phyloP scores from a whole-genome alignment of 2,329 filamentous ascomycete species.

The Allantophomopsis lycopodina region DNA sequence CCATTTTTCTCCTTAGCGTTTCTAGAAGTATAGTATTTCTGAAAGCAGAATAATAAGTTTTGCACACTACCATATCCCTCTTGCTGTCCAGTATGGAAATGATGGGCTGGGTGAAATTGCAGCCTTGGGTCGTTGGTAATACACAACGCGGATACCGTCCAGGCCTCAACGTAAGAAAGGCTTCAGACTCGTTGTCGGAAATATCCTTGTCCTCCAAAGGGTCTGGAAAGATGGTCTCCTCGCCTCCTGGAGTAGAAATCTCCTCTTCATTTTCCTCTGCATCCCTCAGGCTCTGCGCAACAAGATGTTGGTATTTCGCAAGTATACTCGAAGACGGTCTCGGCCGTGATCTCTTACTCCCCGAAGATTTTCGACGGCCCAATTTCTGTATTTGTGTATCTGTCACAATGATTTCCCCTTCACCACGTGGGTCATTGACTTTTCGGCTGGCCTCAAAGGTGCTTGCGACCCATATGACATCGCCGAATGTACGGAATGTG shows the following conservation, averaged over 20 bases:
- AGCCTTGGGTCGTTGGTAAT: conserved; percentile 27
- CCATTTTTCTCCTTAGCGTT: conserved; percentile 68
- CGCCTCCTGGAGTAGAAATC: no score
- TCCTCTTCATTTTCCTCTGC: conserved; percentile 1
- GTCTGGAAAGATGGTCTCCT: no score
- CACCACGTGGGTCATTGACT: conserved; percentile 30
- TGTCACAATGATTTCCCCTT: conserved; percentile 17
- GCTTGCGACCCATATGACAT: conserved; percentile 77
- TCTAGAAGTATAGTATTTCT: conserved; percentile 59
- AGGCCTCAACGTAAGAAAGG: conserved; percentile 13
- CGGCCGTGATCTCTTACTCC: not conserved
- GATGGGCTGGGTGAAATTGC: conserved; percentile 29
- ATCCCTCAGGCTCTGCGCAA: conserved; percentile 3
- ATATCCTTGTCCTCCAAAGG: not conserved
- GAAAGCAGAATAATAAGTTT: conserved; percentile 83
- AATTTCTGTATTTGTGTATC: conserved; percentile 11
- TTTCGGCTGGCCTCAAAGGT: conserved; percentile 52
- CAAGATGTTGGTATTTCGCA: conserved; percentile 5
- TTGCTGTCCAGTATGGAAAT: conserved; percentile 25
- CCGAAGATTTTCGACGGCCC: not conserved
- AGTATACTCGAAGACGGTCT: conserved; percentile 5
- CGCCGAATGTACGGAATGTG: conserved; percentile 58
- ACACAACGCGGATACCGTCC: conserved; percentile 24
- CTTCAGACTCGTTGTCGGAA: conserved; percentile 6
- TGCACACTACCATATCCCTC: conserved; percentile 38